A percentile compares a stretch with the other conserved stretches of the same genome.
Conservation (phyloP, 306 rosid species). For the Elaeagnus macrophylla region DNA sequence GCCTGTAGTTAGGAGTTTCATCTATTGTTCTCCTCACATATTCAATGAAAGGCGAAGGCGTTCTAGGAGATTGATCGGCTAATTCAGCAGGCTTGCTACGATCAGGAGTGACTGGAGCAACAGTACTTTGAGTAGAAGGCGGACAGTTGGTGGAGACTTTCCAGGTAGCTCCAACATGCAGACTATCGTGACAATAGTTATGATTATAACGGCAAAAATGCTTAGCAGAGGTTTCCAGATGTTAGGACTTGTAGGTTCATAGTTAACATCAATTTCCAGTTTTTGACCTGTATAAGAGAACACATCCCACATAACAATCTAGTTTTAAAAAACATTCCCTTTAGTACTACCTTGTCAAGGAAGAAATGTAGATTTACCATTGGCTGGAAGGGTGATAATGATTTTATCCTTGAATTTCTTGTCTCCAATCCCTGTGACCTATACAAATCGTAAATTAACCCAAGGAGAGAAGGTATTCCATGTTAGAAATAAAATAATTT, state of each 20-base stretch:
- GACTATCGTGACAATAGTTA: slow-evolving; percentile 24
- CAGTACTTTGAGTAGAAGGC: slow-evolving; percentile 29
- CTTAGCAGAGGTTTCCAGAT: slow-evolving; percentile 41
- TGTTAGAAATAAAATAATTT: neutral
- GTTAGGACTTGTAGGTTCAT: slow-evolving; percentile 31
- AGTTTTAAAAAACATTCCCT: neutral
- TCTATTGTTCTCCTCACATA: slow-evolving; percentile 87
- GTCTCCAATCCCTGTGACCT: slow-evolving; percentile 52
- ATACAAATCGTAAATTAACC: slow-evolving; percentile 12
- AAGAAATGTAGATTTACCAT: slow-evolving; percentile 38
- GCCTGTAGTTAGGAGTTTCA: slow-evolving; percentile 83
- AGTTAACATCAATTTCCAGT: slow-evolving; percentile 45
- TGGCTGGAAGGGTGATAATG: slow-evolving; percentile 66
- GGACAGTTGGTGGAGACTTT: slow-evolving; percentile 35
- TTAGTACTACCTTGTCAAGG: slow-evolving; percentile 8
- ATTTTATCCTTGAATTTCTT: slow-evolving; percentile 57
- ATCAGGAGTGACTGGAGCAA: slow-evolving; percentile 51
- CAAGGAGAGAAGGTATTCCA: neutral
- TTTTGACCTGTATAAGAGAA: slow-evolving; percentile 62
- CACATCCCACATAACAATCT: slow-evolving; percentile 10
- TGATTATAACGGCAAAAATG: slow-evolving; percentile 27
- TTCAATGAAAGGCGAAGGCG: slow-evolving; percentile 90
- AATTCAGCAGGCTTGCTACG: slow-evolving; percentile 32
- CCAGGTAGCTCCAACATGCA: slow-evolving; percentile 36
- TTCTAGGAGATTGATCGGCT: slow-evolving; percentile 64